Base-by-base conservation (phyloP, 768 basidiomycete species). In the Leucocoprinus birnbaumii region DNA sequence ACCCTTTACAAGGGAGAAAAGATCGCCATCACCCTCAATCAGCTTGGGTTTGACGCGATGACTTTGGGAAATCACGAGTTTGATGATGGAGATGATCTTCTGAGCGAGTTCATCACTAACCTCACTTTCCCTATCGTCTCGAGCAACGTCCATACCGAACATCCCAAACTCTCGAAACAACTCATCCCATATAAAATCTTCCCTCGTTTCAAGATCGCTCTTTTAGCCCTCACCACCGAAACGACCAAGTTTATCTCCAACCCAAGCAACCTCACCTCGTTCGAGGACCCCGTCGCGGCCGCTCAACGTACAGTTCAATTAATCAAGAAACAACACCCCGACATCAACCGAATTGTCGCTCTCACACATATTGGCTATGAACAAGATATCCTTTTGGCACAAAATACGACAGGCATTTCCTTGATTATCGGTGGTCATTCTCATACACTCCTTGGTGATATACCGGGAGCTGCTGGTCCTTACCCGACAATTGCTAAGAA, bases 61-160 rank as follows among this genome's bases (percentile, higher is more conserved):
- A 76, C 75, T 0, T 67, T 75, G 1, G 78, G 77, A 31, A 77
- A 78, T 56, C 76, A 77, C 59, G 76, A 77, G 57, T 78, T 77
- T 48, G 77, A 78, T 61, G 67, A 70, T 14, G 76, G 77, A 14
- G 71, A 74, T 48, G 68, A 71, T 38, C 63, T 69, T 9, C 65
- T 77, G 3, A 71, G 70, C 13, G 60, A 61, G 25, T 75, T 74
- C 62, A 59, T 76, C 35, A 56, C 60, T 50, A 75, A 74, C 51
- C 69, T 79, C 55, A 75, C 68, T 3, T 71, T 75, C 64, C 76
- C 78, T 2, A 63, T 73, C 59, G 69, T 79, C 56, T 77, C 74
- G 24, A 72, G 75, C 55, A 79, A 79, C 66, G 62, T 78, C 54
- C 61, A 73, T 37, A 73, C 73, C 38, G 65, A 63, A 55, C 63